Conservation (phyloP, 306 rosid species). For the Dalbergia cochinchinensis region DNA sequence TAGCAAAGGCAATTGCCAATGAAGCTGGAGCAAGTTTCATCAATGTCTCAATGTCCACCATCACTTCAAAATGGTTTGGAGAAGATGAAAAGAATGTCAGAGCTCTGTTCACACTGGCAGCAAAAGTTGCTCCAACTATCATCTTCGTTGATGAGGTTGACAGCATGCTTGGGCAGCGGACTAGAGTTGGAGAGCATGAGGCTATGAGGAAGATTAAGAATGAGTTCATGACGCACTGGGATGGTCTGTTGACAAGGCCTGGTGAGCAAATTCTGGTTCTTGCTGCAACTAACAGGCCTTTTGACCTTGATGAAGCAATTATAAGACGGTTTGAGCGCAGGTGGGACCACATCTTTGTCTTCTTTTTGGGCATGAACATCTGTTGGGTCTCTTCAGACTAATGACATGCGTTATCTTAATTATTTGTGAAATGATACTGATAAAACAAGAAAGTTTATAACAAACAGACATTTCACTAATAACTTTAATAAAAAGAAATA, state of each 20-base stretch:
- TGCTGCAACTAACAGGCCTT: slow-evolving; percentile 90
- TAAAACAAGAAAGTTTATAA: neutral
- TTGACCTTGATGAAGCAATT: slow-evolving; percentile 91
- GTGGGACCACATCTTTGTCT: slow-evolving; percentile 43
- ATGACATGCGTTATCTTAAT: slow-evolving; percentile 16
- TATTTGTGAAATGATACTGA: neutral
- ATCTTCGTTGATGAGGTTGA: slow-evolving; percentile 89
- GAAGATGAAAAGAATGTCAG: slow-evolving; percentile 82
- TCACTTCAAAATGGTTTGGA: slow-evolving; percentile 81
- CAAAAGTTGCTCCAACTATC: slow-evolving; percentile 84
- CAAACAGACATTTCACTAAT: too few relatives aligned
- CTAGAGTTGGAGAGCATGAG: slow-evolving; percentile 80
- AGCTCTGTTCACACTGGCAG: slow-evolving; percentile 81
- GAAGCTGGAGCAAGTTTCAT: slow-evolving; percentile 91
- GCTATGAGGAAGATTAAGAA: slow-evolving; percentile 84
- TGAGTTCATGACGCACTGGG: slow-evolving; percentile 90
- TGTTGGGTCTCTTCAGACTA: slow-evolving; percentile 8
- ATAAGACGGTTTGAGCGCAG: slow-evolving; percentile 86
- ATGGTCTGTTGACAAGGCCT: slow-evolving; percentile 73
- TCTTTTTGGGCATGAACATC: neutral
- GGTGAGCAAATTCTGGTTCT: slow-evolving; percentile 74
- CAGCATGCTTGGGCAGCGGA: slow-evolving; percentile 86
- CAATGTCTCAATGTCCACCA: slow-evolving; percentile 83
- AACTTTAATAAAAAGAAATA: too few relatives aligned
- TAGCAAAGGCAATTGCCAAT: slow-evolving; percentile 86